A percentile compares a stretch with the other conserved stretches of the same genome.
Conservation (phyloP, 2,329 filamentous ascomycete genomes). For the Botrytis elliptica region DNA sequence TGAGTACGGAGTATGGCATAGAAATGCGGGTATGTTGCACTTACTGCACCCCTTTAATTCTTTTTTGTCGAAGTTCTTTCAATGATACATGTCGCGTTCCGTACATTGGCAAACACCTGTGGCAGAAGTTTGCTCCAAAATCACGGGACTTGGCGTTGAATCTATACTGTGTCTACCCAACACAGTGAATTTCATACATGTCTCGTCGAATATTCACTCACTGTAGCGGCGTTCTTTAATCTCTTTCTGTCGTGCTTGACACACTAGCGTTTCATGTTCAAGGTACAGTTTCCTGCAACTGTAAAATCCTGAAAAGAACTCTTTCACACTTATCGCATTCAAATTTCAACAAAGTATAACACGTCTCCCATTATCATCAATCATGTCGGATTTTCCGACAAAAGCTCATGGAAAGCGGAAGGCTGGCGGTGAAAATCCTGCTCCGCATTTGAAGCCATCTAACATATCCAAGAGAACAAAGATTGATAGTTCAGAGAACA, state of each 20-base stretch:
- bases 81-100: neutral
- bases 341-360: neutral
- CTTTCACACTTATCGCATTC: neutral
- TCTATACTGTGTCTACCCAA: neutral
- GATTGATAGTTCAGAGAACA: neutral
- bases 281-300: neutral
- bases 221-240: neutral
- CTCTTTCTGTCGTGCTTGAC: neutral
- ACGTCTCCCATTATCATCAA: neutral
- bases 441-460: neutral
- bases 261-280: neutral
- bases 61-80: neutral
- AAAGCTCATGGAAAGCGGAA: neutral
- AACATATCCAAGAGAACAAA: neutral
- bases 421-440: neutral
- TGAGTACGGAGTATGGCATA: neutral
- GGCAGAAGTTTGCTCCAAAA: neutral
- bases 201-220: neutral
- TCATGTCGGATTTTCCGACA: neutral
- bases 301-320: no score
- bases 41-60: no score
- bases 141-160: neutral
- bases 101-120: neutral
- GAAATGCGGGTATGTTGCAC: neutral
- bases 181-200: neutral